phyloP scores from a whole-genome alignment of 2,329 filamentous ascomycete genomes.

The Colletotrichum acutatum region DNA sequence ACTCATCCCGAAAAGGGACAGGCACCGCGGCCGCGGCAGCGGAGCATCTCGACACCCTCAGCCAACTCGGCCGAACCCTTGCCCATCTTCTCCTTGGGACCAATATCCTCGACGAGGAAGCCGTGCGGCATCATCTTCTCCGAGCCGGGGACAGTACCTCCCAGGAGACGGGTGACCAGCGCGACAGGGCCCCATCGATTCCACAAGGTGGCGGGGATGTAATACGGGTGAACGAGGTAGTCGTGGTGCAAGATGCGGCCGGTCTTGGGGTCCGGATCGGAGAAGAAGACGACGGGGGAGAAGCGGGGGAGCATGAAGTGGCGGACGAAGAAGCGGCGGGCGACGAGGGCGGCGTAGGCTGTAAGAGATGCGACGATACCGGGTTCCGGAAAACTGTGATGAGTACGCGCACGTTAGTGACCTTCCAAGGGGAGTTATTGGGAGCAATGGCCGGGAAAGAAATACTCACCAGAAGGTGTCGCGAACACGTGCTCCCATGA shows the following conservation, averaged over 20 bases:
- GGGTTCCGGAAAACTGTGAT: constrained; percentile 56
- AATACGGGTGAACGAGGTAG: constrained; percentile 74
- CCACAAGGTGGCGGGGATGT: constrained; percentile 68
- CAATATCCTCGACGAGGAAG: constrained; percentile 69
- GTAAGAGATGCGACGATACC: constrained; percentile 46
- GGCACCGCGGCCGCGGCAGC: constrained; percentile 4
- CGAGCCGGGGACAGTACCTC: constrained; percentile 59
- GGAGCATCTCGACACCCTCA: constrained; percentile 33
- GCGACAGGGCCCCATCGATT: constrained; percentile 71
- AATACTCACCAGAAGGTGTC: constrained; percentile 70
- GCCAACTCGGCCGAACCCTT: constrained; percentile 62
- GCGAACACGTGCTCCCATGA: constrained; percentile 73
- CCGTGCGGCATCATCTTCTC: constrained; percentile 57
- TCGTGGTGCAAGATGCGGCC: constrained; percentile 60
- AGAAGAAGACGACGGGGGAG: constrained; percentile 50
- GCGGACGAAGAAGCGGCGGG: constrained; percentile 66
- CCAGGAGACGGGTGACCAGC: constrained; percentile 56
- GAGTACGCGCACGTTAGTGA: neutral
- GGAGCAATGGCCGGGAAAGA: neutral
- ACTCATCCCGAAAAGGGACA: constrained; percentile 30
- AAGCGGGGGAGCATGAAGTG: constrained; percentile 70
- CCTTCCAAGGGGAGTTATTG: neutral
- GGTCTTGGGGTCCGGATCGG: constrained; percentile 62
- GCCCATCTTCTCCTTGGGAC: constrained; percentile 65
- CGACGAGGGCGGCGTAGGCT: constrained; percentile 55